Evolutionary conservation across 2,329 filamentous ascomycete species (phyloP), one percentile per base, ranked within the genome.

Genomic region (Epichloe amarillans): DNA sequence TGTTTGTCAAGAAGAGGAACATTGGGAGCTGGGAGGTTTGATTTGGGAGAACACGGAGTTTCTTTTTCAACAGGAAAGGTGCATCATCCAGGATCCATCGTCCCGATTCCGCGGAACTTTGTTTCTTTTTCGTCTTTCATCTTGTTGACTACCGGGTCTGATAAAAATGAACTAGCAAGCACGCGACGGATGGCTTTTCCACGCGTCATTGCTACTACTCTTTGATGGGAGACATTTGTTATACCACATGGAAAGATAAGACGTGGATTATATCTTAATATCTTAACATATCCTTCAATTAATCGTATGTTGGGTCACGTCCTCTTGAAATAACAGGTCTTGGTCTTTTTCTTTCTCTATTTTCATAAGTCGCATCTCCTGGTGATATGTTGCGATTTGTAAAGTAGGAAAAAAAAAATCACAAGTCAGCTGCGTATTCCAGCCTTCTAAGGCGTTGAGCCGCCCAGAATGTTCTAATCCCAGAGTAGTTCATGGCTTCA

Each of bases 391-490:
- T 12, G 17, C 6, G 19, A 12, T 21, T 42, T 23, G 14, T 23
- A 3, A 30, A 30, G 3, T 1, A 23, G 21, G 1, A 30, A 30
- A 4, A 30, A 10, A 30, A 30, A 4, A 7, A n/a, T n/a, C 6
- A 4, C 38, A 14, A 40, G n/a, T 40, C 38, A 41, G 21, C 26
- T 37, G 30, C 33, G 33, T 54, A 51, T 33, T 33, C 38, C 40
- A 14, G 14, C 41, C 33, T 44, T 36, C 37, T 21, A 48, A 44
- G 49, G 47, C 51, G 49, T 53, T 53, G 61, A 64, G 62, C 62
- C 61, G 62, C 62, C 61, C 61, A 54, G 56, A 60, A 55, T 47
- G 43, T 46, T 51, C 43, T 53, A 47, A 17, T 36, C 36, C 36
- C 26, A 33, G n/a, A 44, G 44, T 21, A 40, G 11, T 41, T 50